Percentiles rank a stretch among this genome's conserved stretches.
phyloP scores from a whole-genome alignment of 495 filamentous ascomycete species.

The Xylaria sp. region DNA sequence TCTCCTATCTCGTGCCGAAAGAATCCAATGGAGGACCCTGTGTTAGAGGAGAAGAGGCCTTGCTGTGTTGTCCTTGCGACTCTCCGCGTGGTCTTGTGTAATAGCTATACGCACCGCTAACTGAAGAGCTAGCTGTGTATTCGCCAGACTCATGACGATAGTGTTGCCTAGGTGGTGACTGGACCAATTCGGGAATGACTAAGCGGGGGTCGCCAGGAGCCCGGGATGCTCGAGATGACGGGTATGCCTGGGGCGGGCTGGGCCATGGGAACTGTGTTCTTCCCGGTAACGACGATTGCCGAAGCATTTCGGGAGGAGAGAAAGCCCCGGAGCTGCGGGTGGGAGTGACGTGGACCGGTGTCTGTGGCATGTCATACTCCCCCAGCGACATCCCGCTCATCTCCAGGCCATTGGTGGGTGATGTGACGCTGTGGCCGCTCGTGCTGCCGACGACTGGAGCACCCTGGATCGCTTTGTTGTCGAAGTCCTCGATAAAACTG shows the following conservation, averaged over 20 bases:
- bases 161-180: background rate
- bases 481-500: conserved; percentile 30
- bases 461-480: conserved; percentile 25
- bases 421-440: conserved; percentile 1
- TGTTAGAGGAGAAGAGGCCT: conserved; percentile 11
- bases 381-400: background rate
- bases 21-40: background rate
- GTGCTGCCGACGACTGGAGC: conserved; percentile 10
- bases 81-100: conserved; percentile 10
- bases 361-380: conserved; percentile 8
- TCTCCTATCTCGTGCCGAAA: background rate
- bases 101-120: background rate
- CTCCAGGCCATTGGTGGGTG: conserved; percentile 4
- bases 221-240: background rate
- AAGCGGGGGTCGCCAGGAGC: background rate
- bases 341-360: background rate
- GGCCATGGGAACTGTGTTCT: background rate
- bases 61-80: conserved; percentile 13
- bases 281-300: background rate
- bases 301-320: background rate
- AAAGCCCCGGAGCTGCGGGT: background rate
- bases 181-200: background rate
- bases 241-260: background rate
- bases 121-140: background rate
- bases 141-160: conserved; percentile 1